Base-by-base conservation (phyloP, 768 basidiomycete genomes). In the Lyophyllum semitale region DNA sequence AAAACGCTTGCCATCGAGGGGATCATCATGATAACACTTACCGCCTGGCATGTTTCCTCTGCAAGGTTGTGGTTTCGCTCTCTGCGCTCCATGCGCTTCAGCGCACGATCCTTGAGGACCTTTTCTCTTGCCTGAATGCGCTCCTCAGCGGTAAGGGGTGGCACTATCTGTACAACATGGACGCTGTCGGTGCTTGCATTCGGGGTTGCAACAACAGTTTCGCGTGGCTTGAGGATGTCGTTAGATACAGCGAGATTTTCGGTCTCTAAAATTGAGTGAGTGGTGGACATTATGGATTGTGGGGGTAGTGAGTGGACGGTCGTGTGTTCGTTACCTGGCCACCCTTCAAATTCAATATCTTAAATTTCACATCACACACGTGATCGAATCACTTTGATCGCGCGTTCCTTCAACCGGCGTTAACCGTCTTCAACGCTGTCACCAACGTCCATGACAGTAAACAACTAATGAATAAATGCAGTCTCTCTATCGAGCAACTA, bases 51-150 rank as follows among this genome's bases (percentile, higher is more conserved):
- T 8, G 40, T 32, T 30, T 65, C 62, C 18, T 61, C 59, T 12
- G 64, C 64, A 4, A 59, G 32, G 17, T 35, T 25, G 51, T 65
- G 64, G 25, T 63, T 63, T 26, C 51, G 48, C 17, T 59, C 58
- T 40, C 42, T 53, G 1, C 50, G 55, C 17, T 61, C 46, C 13
- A 60, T 18, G n/a, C 64, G 59, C 42, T 63, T 59, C 9, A 57
- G 20, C 4, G 61, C 61, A 12, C 63, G 53, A 32, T 54, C 46
- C 18, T 38, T 53, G 2, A 65, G 38, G n/a, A 38, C 44, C 5
- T 50, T 47, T 27, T 62, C 61, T n/a, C 57, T 57, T 1, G 48
- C 35, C 25, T 56, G 50, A 5, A 46, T 48, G 23, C 33, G 47
- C n/a, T 57, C 56, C 35, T 52, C 41, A 12, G 53, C 43, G n/a